phyloP scores from a whole-genome alignment of 2,329 filamentous ascomycete genomes.

The Diaporthe sp. region DNA sequence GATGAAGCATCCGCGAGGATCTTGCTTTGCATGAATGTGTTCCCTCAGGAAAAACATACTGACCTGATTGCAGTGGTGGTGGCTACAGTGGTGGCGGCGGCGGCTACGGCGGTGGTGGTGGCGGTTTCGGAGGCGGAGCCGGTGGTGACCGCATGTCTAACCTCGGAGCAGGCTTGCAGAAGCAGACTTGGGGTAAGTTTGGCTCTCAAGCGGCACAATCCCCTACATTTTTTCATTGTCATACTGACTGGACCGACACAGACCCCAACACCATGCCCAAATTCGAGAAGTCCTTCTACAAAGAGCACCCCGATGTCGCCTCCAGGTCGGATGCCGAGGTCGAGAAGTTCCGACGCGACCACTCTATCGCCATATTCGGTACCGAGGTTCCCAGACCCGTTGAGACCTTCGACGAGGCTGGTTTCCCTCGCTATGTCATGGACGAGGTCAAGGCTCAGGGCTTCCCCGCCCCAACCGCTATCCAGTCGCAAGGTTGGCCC shows the following conservation, averaged over 20 bases:
- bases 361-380: conserved; percentile 87
- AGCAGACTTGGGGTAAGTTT: conserved; percentile 87
- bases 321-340: conserved; percentile 83
- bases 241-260: conserved; percentile 55
- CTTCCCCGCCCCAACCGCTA: conserved; percentile 92
- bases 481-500: conserved; percentile 98
- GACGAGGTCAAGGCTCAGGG: conserved; percentile 98
- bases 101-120: conserved; percentile 53
- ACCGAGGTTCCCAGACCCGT: conserved; percentile 90
- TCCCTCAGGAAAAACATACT: conserved; percentile 53
- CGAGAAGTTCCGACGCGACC: conserved; percentile 86
- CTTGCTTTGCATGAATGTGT: not conserved
- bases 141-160: conserved; percentile 95
- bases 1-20: not conserved
- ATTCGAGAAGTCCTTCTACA: conserved; percentile 99
- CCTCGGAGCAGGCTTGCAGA: conserved; percentile 88
- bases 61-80: conserved; percentile 56
- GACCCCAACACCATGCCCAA: conserved; percentile 87
- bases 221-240: conserved; percentile 46
- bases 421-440: conserved; percentile 97
- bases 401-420: conserved; percentile 96
- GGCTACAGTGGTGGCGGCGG: conserved; percentile 54
- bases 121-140: conserved; percentile 71
- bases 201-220: not conserved
- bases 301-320: conserved; percentile 87